Base-by-base conservation (phyloP, 257 asterid species). In the Prunella vulgaris region DNA sequence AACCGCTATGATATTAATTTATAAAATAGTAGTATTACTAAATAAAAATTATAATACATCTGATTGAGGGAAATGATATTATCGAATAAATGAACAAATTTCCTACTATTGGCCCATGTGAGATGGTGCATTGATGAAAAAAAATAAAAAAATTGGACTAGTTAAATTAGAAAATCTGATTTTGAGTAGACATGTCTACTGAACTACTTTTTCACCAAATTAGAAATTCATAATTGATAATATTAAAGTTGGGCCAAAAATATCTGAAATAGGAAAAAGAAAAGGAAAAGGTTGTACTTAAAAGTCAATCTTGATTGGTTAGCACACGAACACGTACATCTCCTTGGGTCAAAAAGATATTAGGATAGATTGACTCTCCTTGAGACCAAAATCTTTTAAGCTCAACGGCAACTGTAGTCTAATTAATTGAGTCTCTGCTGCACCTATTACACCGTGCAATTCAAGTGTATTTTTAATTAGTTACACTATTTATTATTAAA, bases 261-360 rank as follows among this genome's bases (percentile, higher is more conserved):
- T n/a, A n/a, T n/a, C 53, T 46, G 21, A 46, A 46, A n/a, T 46
- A 15, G 21, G 21, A 46, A 46, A 46, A 46, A 46, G 10, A n/a
- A 46, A 46, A 46, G 20, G 15, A 15, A 46, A 12, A 14, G 48
- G 53, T 40, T 44, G 13, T 2, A 18, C 52, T 33, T 13, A 35
- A 68, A 14, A 54, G 73, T 35, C 73, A 53, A 68, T 67, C 18
- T 13, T 35, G 56, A 37, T 68, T 58, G 13, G 15, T 27, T 69
- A 10, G 67, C 49, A 69, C 15, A 27, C 32, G 30, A 48, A 28
- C 28, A n/a, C 53, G 21, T 13, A 37, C 46, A 40, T 20, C 48
- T 60, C 13, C 4, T 60, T 5, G 12, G 40, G 69, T 28, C 61
- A 20, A 70, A 7, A 37, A 20, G 24, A 20, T 18, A 33, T n/a